phyloP scores from a whole-genome alignment of 768 basidiomycete species.

The Lyophyllum atratum region DNA sequence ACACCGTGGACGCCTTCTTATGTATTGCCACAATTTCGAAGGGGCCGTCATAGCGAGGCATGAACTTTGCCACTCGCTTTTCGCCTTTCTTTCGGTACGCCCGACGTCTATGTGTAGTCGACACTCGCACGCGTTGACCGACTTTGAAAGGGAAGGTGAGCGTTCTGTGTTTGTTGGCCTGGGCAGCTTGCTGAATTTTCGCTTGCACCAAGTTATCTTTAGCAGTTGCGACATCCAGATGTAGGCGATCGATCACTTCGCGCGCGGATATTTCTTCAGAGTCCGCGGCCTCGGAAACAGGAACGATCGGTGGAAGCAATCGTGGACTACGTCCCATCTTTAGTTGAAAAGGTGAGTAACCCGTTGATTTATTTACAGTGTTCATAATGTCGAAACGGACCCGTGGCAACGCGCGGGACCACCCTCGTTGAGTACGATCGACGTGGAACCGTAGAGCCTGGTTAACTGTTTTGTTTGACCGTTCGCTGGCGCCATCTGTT shows the following conservation, averaged over 20 bases:
- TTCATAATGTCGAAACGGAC: slow-evolving; percentile 34
- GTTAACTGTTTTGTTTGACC: slow-evolving; percentile 25
- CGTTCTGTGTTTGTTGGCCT: too few species aligned
- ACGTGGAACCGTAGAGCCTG: slow-evolving; percentile 28
- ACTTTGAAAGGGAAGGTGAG: too few species aligned
- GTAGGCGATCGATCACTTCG: too few species aligned
- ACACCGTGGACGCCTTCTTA: slow-evolving; percentile 24
- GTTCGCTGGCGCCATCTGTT: too few species aligned
- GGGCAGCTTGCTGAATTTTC: too few species aligned
- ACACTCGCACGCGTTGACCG: neutral
- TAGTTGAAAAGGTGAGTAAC: slow-evolving; percentile 30
- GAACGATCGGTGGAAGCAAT: neutral
- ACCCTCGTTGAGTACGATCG: slow-evolving; percentile 25
- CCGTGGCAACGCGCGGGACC: slow-evolving; percentile 22
- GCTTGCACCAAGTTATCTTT: too few species aligned
- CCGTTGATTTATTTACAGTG: slow-evolving; percentile 26
- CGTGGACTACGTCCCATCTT: neutral
- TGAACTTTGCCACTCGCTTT: slow-evolving; percentile 36
- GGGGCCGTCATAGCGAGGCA: slow-evolving; percentile 34
- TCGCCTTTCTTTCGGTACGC: slow-evolving; percentile 21
- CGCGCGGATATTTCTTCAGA: too few species aligned
- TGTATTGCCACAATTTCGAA: slow-evolving; percentile 14
- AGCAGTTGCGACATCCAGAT: too few species aligned
- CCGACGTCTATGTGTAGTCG: neutral
- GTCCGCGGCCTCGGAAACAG: too few species aligned